Evolutionary conservation across 176 grass and related monocot genomes (phyloP).

Genomic region (Zea luxurians): DNA sequence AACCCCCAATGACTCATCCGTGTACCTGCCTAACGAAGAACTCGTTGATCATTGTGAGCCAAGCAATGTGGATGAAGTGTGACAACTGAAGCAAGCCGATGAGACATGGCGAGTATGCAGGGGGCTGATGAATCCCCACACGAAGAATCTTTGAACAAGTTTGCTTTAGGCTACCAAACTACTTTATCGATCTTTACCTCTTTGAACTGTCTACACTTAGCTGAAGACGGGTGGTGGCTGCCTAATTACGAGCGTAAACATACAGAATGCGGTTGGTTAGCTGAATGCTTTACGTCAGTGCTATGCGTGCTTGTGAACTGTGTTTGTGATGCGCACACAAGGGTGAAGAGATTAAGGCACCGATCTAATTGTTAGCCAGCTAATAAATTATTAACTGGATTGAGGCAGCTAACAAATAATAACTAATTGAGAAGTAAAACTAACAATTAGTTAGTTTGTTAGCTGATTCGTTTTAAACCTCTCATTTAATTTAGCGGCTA

Average conservation of each 20-base stretch:
- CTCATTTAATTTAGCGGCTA: no score
- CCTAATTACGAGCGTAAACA: conserved; percentile 34
- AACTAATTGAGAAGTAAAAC: no score
- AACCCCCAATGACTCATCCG: conserved; percentile 13
- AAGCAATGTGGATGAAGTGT: conserved; percentile 25
- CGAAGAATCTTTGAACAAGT: conserved; percentile 72
- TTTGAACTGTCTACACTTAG: conserved; percentile 5
- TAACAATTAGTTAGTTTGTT: no score
- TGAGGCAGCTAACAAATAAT: no score
- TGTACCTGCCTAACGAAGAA: conserved; percentile 39
- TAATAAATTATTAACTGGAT: no score
- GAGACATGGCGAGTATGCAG: background rate
- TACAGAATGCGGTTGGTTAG: background rate
- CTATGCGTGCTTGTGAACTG: background rate
- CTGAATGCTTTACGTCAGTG: conserved; percentile 31
- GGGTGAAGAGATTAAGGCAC: background rate
- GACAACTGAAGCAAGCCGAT: conserved; percentile 31
- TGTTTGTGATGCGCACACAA: background rate
- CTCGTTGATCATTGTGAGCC: conserved; percentile 31
- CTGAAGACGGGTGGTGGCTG: background rate
- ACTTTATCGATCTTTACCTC: conserved; percentile 31
- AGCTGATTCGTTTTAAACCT: no score
- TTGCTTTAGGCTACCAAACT: conserved; percentile 65
- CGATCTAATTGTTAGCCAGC: no score
- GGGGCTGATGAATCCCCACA: conserved; percentile 18